Evolutionary conservation across 805 yeast genomes (phyloP).

Genomic region (Metschnikowia noctiluminum): DNA sequence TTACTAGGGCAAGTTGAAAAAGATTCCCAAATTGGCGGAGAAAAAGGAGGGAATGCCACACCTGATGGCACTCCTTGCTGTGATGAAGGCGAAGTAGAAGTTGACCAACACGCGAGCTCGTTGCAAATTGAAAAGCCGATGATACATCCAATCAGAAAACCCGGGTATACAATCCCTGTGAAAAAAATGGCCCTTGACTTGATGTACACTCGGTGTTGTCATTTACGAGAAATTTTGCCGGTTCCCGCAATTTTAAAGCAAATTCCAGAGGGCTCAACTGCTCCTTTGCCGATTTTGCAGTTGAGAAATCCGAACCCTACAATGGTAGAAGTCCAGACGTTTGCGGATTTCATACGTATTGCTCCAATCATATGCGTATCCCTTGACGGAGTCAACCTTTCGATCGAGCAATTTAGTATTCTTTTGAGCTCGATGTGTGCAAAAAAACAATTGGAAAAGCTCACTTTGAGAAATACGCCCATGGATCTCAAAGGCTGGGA

Average conservation of each 20-base stretch:
- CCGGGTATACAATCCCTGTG: constrained; percentile 31
- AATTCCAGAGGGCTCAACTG: constrained; percentile 69
- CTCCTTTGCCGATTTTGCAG: constrained; percentile 69
- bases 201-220: constrained; percentile 90
- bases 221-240: constrained; percentile 85
- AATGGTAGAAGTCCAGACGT: constrained; percentile 79
- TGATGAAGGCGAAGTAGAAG: constrained; percentile 9
- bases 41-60: constrained; percentile 7
- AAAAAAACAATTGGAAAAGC: constrained; percentile 63
- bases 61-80: neutral
- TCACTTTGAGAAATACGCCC: constrained; percentile 76
- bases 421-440: constrained; percentile 67
- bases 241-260: constrained; percentile 86
- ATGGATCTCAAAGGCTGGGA: constrained; percentile 76
- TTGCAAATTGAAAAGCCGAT: constrained; percentile 16
- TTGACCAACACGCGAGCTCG: constrained; percentile 13
- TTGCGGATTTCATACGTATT: constrained; percentile 82
- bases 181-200: constrained; percentile 58
- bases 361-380: constrained; percentile 76
- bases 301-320: constrained; percentile 88
- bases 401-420: constrained; percentile 72
- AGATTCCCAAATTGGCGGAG: neutral
- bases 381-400: constrained; percentile 73
- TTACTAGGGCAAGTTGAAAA: constrained; percentile 46
- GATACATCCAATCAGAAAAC: neutral